phyloP scores from a whole-genome alignment of 2,329 filamentous ascomycete species.

The Lasiodiplodia theobromae region DNA sequence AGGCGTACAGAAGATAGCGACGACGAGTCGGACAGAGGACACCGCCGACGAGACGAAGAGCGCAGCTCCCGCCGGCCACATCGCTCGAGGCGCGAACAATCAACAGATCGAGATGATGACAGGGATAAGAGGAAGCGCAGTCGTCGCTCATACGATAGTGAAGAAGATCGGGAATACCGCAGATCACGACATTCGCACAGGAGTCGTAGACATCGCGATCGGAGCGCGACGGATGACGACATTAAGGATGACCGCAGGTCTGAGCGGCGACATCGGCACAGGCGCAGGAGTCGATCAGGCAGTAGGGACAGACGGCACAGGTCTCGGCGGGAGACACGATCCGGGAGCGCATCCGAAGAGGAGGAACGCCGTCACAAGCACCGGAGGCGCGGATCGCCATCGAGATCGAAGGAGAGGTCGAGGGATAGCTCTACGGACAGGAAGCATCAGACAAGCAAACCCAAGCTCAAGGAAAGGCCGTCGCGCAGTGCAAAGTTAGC shows the following conservation, averaged over 20 bases:
- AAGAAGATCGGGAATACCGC: conserved; percentile 29
- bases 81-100: conserved; percentile 32
- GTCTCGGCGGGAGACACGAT: conserved; percentile 3
- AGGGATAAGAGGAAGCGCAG: conserved; percentile 32
- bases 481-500: conserved; percentile 5
- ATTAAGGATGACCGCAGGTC: conserved; percentile 30
- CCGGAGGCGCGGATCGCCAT: conserved; percentile 31
- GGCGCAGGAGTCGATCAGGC: conserved; percentile 10
- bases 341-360: conserved; percentile 6
- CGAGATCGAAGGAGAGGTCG: conserved; percentile 30
- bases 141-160: conserved; percentile 31
- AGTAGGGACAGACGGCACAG: conserved; percentile 21
- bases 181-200: conserved; percentile 35
- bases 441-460: not conserved
- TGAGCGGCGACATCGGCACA: conserved; percentile 26
- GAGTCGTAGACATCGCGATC: conserved; percentile 29
- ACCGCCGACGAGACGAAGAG: conserved; percentile 38
- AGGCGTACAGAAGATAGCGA: conserved; percentile 33
- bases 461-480: not conserved
- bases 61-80: conserved; percentile 20
- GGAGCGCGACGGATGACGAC: conserved; percentile 15
- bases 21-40: conserved; percentile 33
- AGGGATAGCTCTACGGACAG: not conserved
- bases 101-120: conserved; percentile 24
- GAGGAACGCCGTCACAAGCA: not conserved